These are phyloP conservation scores for Mortierella sp. DNA, from an alignment of 371 early-diverging fungal species.

Conservation along the genomic window DNA sequence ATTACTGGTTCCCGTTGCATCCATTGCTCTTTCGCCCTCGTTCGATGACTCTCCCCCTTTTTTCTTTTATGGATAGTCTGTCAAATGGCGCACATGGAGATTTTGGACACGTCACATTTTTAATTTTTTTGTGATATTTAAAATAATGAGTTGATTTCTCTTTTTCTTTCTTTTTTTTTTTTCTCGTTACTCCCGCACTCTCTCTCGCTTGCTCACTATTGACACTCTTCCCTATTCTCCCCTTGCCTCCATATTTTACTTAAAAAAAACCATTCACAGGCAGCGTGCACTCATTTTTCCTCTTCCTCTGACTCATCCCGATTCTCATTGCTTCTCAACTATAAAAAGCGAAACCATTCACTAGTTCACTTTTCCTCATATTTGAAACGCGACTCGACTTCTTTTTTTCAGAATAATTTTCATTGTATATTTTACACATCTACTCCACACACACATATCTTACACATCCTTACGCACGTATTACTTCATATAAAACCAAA, in stretches of 20 bases:
- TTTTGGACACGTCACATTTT: slow-evolving; percentile 25
- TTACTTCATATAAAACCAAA: neutral
- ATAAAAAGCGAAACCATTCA: neutral
- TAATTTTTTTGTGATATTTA: slow-evolving; percentile 12
- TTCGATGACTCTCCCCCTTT: neutral
- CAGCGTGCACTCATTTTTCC: neutral
- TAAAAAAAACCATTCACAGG: neutral
- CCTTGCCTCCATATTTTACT: neutral
- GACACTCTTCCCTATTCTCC: slow-evolving; percentile 2
- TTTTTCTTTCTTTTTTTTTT: slow-evolving; percentile 9
- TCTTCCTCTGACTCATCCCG: neutral
- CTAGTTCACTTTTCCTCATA: neutral
- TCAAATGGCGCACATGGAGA: neutral
- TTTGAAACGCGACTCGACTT: slow-evolving; percentile 13
- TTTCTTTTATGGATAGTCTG: neutral
- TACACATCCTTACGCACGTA: neutral
- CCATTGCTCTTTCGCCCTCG: neutral
- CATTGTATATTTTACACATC: slow-evolving; percentile 1
- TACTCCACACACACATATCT: neutral
- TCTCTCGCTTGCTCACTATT: slow-evolving; percentile 1
- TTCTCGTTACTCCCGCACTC: neutral
- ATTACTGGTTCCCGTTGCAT: neutral
- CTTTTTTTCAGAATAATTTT: neutral
- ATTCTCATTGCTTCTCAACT: neutral
- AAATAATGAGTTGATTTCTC: neutral